Conservation (phyloP, 768 basidiomycete genomes). For the Sarcodon sp. region DNA sequence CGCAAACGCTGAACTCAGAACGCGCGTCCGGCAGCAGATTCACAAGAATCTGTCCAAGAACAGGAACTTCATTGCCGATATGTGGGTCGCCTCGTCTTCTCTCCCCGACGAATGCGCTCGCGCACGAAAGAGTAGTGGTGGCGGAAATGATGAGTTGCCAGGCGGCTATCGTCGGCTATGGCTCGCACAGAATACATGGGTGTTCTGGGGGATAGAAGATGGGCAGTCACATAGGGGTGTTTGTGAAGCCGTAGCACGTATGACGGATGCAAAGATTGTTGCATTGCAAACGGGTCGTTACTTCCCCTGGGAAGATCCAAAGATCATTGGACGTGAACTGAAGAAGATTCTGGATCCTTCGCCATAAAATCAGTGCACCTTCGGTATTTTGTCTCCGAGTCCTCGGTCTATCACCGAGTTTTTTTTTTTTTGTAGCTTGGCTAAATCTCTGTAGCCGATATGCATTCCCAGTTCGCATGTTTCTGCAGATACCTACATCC, state of each 20-base stretch:
- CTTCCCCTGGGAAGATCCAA: background rate
- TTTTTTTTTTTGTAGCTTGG: no score
- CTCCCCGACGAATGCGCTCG: background rate
- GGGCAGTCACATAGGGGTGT: background rate
- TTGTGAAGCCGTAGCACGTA: background rate
- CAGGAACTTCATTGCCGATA: background rate
- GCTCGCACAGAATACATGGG: background rate
- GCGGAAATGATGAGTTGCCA: no score
- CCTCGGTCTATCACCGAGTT: no score
- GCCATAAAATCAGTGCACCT: background rate
- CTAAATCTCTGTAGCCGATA: no score
- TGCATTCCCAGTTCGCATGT: no score
- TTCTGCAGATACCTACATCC: no score
- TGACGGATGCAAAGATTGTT: background rate
- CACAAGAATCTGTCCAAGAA: background rate
- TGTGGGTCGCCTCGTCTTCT: background rate
- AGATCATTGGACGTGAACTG: background rate
- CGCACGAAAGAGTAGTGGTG: no score
- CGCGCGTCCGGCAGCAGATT: background rate
- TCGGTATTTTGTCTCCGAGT: no score
- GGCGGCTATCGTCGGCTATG: no score
- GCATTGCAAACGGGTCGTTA: background rate
- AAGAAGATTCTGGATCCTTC: background rate
- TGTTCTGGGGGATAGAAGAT: background rate
- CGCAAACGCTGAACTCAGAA: background rate